These are phyloP conservation scores for Candida frijolesensis DNA, from an alignment of 1,139 yeast genomes.

Conservation along the genomic window DNA sequence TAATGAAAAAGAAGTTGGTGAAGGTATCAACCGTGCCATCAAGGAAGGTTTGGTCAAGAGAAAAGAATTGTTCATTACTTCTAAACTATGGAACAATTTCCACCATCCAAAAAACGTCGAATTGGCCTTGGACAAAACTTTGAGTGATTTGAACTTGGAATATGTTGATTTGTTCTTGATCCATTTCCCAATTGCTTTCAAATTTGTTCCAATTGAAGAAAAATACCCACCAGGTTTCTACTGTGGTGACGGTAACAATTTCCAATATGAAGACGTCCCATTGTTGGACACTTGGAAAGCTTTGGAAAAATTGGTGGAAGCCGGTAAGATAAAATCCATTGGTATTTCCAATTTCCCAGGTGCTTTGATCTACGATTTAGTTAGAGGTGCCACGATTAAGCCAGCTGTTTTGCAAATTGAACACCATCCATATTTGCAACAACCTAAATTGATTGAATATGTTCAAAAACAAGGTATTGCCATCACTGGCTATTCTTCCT, in stretches of 20 bases:
- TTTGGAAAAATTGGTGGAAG: slow-evolving; percentile 57
- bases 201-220: slow-evolving; percentile 69
- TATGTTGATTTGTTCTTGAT: slow-evolving; percentile 75
- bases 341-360: slow-evolving; percentile 84
- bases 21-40: no score
- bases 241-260: slow-evolving; percentile 59
- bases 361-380: slow-evolving; percentile 70
- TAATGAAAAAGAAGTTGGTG: slow-evolving; percentile 73
- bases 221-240: slow-evolving; percentile 77
- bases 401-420: slow-evolving; percentile 89
- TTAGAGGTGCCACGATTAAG: slow-evolving; percentile 68
- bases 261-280: slow-evolving; percentile 70
- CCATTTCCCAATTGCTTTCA: slow-evolving; percentile 80
- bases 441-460: slow-evolving; percentile 64
- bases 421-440: slow-evolving; percentile 90
- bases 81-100: slow-evolving; percentile 80
- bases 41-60: no score
- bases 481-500: slow-evolving; percentile 83
- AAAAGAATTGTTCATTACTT: no score
- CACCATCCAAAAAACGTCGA: slow-evolving; percentile 67
- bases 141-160: slow-evolving; percentile 65
- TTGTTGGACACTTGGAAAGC: slow-evolving; percentile 80
- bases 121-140: slow-evolving; percentile 61
- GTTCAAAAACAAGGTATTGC: slow-evolving; percentile 64
- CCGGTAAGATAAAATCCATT: slow-evolving; percentile 71